phyloP scores from a whole-genome alignment of 176 grass and related monocot species.

The Rhipidocladum racemiflorum region DNA sequence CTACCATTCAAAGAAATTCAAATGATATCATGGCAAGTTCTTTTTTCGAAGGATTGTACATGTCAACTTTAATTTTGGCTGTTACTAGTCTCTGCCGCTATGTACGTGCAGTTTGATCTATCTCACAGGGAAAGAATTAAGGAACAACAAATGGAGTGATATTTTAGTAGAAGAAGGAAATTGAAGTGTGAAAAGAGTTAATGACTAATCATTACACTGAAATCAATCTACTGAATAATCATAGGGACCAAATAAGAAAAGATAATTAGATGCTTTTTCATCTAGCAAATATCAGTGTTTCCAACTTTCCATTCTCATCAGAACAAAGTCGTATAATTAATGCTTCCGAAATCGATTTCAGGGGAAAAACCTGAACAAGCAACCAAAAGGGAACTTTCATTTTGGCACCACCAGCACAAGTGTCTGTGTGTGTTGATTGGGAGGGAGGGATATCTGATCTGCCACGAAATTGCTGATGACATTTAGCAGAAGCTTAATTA shows the following conservation, averaged over 20 bases:
- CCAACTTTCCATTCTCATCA: neutral
- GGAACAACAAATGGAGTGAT: too few relatives aligned
- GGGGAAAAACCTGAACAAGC: neutral
- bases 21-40: too few relatives aligned
- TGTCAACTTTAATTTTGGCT: too few relatives aligned
- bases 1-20: too few relatives aligned
- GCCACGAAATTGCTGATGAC: neutral
- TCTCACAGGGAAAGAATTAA: too few relatives aligned
- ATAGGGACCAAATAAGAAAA: constrained; percentile 39
- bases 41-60: too few relatives aligned
- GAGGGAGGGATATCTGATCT: too few relatives aligned
- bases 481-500: neutral
- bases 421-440: too few relatives aligned
- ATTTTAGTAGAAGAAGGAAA: constrained; percentile 4
- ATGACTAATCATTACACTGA: constrained; percentile 8
- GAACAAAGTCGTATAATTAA: neutral
- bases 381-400: neutral
- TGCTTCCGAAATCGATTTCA: neutral
- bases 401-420: neutral
- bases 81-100: too few relatives aligned
- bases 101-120: too few relatives aligned
- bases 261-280: constrained; percentile 8
- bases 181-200: constrained; percentile 32
- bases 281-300: constrained; percentile 19
- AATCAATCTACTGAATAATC: constrained; percentile 3